A percentile compares a stretch with the other conserved stretches of the same genome.
Evolutionary conservation across 768 basidiomycete species (phyloP).

Genomic region (Collybiopsis confluens): DNA sequence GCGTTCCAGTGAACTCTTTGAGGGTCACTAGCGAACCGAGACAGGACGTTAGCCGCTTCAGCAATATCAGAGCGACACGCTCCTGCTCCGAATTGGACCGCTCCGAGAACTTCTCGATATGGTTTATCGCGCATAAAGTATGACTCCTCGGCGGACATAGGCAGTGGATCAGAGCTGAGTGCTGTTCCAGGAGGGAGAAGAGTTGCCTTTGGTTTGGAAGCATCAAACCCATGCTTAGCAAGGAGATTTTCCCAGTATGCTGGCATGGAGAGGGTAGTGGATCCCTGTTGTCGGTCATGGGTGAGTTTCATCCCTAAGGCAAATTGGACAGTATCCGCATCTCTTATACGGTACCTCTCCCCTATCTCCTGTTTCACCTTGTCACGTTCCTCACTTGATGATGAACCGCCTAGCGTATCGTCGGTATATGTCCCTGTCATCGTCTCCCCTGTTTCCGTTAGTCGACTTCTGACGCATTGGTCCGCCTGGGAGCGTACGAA

Average conservation of each 20-base stretch:
- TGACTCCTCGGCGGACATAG: conserved; percentile 1
- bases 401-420: conserved; percentile 8
- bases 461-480: conserved; percentile 5
- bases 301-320: conserved; percentile 6
- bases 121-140: conserved; percentile 2
- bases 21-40: conserved; percentile 7
- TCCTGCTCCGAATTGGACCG: background rate
- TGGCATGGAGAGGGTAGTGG: conserved; percentile 2
- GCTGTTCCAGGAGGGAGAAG: conserved; percentile 9
- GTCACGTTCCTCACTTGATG: background rate
- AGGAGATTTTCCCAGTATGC: conserved; percentile 11
- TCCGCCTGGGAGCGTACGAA: conserved; percentile 9
- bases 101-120: background rate
- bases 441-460: background rate
- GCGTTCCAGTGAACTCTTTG: background rate
- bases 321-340: conserved; percentile 3
- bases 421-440: conserved; percentile 9
- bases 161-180: background rate
- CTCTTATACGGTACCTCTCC: background rate
- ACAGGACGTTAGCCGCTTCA: background rate
- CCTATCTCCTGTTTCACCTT: conserved; percentile 7
- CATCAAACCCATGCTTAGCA: conserved; percentile 3
- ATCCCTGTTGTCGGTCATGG: conserved; percentile 1
- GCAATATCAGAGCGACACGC: background rate
- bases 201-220: conserved; percentile 1